A percentile compares a stretch with the other conserved stretches of the same genome.
phyloP scores from a whole-genome alignment of 441 rosid species.

The Kokia cookei region DNA sequence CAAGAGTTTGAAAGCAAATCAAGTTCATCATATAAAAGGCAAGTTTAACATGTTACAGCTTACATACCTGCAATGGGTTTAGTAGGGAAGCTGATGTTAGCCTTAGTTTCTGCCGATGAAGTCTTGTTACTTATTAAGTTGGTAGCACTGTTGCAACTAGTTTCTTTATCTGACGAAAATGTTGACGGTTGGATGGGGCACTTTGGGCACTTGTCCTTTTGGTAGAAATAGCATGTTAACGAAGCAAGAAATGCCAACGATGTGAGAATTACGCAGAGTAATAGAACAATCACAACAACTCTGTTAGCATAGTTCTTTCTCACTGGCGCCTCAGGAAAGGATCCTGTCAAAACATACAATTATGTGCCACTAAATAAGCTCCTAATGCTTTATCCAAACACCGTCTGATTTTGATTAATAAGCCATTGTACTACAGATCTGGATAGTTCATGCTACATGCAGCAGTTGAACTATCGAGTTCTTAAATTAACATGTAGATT shows the following conservation, averaged over 20 bases:
- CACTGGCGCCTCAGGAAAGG: conserved; percentile 22
- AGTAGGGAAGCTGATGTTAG: conserved; percentile 33
- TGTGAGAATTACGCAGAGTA: conserved; percentile 56
- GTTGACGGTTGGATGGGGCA: conserved; percentile 31
- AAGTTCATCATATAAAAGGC: background rate
- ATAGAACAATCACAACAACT: conserved; percentile 44
- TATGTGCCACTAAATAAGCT: conserved; percentile 10
- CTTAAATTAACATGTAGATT: background rate
- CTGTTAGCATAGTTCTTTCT: conserved; percentile 46
- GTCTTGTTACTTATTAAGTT: conserved; percentile 58
- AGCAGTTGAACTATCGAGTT: background rate
- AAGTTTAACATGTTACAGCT: background rate
- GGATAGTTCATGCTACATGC: background rate
- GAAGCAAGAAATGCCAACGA: conserved; percentile 67
- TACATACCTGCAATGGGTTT: conserved; percentile 40
- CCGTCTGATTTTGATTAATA: too few relatives aligned
- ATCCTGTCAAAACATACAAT: conserved; percentile 41
- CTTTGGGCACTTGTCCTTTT: conserved; percentile 36
- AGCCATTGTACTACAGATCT: background rate
- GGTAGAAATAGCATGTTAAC: conserved; percentile 43
- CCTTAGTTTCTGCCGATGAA: conserved; percentile 38
- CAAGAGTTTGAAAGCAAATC: background rate
- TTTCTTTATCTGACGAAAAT: conserved; percentile 61
- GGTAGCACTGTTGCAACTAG: conserved; percentile 72
- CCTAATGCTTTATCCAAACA: background rate